Percentiles rank a stretch among this genome's conserved stretches.
phyloP scores from a whole-genome alignment of 2,329 filamentous ascomycete genomes.

The Penicillium sclerotiorum region DNA sequence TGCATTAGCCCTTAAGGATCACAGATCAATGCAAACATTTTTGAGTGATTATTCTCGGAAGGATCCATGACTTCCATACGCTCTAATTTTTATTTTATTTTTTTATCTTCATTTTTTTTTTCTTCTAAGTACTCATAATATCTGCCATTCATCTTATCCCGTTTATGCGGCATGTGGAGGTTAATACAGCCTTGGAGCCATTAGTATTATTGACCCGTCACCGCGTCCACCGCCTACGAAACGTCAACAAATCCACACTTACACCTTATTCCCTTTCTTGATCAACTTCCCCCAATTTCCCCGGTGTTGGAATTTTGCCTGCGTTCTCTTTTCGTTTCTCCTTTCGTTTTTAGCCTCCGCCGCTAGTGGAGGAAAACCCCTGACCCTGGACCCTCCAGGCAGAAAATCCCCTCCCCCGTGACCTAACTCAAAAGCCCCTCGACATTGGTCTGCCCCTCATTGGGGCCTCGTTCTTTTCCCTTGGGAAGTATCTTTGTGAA shows the following conservation, averaged over 20 bases:
- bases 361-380: constrained; percentile 22
- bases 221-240: constrained; percentile 2
- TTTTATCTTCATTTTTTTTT: neutral
- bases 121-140: neutral
- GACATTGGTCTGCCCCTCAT: constrained; percentile 26
- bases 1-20: constrained; percentile 1
- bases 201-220: neutral
- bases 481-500: constrained; percentile 18
- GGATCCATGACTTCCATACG: too few species aligned
- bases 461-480: constrained; percentile 23
- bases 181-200: too few species aligned
- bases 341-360: constrained; percentile 7
- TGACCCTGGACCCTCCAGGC: constrained; percentile 17
- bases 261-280: constrained; percentile 11
- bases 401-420: constrained; percentile 10
- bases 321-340: neutral
- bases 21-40: neutral
- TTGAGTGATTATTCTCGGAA: neutral
- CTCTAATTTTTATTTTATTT: neutral
- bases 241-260: constrained; percentile 28
- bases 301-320: constrained; percentile 11
- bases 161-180: too few species aligned
- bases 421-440: constrained; percentile 12
- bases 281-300: neutral
- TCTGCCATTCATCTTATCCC: neutral